phyloP scores from a whole-genome alignment of 768 basidiomycete genomes.

The Roridomyces roridus region DNA sequence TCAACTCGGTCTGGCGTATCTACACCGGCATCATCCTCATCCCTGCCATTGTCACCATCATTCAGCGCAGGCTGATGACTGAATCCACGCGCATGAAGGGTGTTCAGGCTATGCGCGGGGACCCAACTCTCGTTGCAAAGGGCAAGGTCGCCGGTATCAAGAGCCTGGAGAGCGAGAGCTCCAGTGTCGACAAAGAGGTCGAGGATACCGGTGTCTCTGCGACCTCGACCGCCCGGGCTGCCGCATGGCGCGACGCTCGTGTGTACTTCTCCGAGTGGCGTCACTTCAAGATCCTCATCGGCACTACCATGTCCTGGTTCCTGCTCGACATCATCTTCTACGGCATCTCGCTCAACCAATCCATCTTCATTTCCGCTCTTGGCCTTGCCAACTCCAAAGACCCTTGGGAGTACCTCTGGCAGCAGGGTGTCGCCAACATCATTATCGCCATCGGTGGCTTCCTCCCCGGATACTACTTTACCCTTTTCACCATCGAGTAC shows the following conservation, averaged over 20 bases:
- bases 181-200: not conserved
- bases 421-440: slow-evolving; percentile 22
- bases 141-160: slow-evolving; percentile 8
- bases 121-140: slow-evolving; percentile 15
- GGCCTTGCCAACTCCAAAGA: slow-evolving; percentile 20
- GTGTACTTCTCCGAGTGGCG: slow-evolving; percentile 24
- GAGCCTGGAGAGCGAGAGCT: not conserved
- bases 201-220: not conserved
- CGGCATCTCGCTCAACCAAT: slow-evolving; percentile 23
- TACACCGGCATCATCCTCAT: slow-evolving; percentile 20
- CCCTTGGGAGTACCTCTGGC: slow-evolving; percentile 24
- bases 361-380: slow-evolving; percentile 20
- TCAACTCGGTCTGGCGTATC: slow-evolving; percentile 22
- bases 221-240: slow-evolving; percentile 13
- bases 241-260: slow-evolving; percentile 21
- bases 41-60: slow-evolving; percentile 17
- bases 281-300: slow-evolving; percentile 22
- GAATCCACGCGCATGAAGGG: slow-evolving; percentile 19
- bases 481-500: slow-evolving; percentile 21
- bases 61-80: slow-evolving; percentile 13
- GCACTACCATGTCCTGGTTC: slow-evolving; percentile 16
- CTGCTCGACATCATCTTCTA: slow-evolving; percentile 19
- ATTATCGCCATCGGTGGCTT: slow-evolving; percentile 20
- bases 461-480: slow-evolving; percentile 20
- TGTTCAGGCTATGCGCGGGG: slow-evolving; percentile 13